Evolutionary conservation across 2,329 filamentous ascomycete species (phyloP).

Genomic region (Sarocladium kiliense): DNA sequence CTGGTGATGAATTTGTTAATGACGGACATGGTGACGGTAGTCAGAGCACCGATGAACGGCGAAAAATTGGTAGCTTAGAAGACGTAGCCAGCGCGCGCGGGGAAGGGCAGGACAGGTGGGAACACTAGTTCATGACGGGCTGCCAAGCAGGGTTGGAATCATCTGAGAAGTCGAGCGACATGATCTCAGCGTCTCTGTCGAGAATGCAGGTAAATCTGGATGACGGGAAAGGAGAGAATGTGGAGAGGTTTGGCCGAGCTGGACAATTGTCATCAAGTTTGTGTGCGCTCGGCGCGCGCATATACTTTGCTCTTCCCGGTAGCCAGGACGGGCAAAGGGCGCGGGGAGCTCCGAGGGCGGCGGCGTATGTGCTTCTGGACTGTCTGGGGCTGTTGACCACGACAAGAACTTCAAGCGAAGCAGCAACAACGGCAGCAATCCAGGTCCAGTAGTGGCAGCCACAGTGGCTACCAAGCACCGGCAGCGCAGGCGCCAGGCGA

Average conservation of each 20-base stretch:
- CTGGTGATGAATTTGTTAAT: constrained; percentile 48
- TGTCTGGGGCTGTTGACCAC: not conserved
- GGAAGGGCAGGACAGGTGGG: constrained; percentile 23
- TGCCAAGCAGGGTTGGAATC: constrained; percentile 27
- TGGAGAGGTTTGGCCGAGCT: not conserved
- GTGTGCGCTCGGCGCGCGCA: not conserved
- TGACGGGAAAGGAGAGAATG: not conserved
- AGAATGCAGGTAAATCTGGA: not conserved
- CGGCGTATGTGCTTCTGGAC: not conserved
- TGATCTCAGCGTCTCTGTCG: not conserved
- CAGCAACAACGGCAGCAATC: not conserved
- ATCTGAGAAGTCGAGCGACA: not conserved
- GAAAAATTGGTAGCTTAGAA: constrained; percentile 9
- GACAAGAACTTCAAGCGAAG: not conserved
- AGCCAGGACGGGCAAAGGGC: constrained; percentile 4
- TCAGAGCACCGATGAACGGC: not conserved
- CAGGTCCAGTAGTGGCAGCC: not conserved
- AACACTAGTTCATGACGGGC: constrained; percentile 35
- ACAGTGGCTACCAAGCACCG: not conserved
- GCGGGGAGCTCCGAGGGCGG: constrained; percentile 8
- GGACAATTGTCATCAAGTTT: constrained; percentile 5
- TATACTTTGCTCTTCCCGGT: constrained; percentile 7
- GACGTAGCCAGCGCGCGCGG: constrained; percentile 15
- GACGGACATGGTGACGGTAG: constrained; percentile 30
- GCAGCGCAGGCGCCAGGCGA: constrained; percentile 1